Evolutionary conservation across 805 yeast species (phyloP), one percentile per base, ranked within the genome.

Genomic region (Zygoascus flipseniorum): DNA sequence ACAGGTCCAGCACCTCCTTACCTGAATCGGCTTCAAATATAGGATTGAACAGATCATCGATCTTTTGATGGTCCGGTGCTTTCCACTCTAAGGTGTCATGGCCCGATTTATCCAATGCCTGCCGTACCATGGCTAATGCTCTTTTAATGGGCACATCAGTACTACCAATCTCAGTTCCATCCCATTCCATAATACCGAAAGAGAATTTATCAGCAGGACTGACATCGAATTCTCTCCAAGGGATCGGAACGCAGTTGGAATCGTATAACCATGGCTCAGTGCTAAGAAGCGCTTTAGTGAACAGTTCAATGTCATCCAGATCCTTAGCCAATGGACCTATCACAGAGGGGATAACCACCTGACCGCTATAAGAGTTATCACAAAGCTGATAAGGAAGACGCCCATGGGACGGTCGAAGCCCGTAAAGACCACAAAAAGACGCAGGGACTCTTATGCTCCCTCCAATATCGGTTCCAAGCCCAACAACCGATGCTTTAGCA

Each of bases 401-500:
- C 5, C 76, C 76, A 53, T 65, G 68, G 3, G 76, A 63, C 1
- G 79, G 78, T 56, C 68, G 66, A 43, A 77, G 61, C 2, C 86
- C 88, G 61, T 72, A 79, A 46, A 76, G 53, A 48, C 72, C 72
- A 45, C 70, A 69, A 58, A 67, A 71, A 6, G 74, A 63, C 13
- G 79, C 72, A 0, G 83, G 83, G 51, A 73, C 69, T 50, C 83
- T 67, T 42, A 79, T 69, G 31, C 74, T 66, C 18, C 83, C 83
- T 44, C 82, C 83, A 52, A 78, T 75, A 58, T 79, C 83, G n/a
- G 76, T 69, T 3, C 81, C 81, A 52, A 63, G 50, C 72, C 81
- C 89, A 47, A 83, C 50, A 67, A 73, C 70, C 8, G 78, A 69
- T 2, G 79, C 80, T 55, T 67, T 66, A 50, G 75, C 53, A 0